A percentile compares a stretch with the other conserved stretches of the same genome.
Evolutionary conservation across 1,139 yeast genomes (phyloP).

Genomic region (Wickerhamomyces sp.): DNA sequence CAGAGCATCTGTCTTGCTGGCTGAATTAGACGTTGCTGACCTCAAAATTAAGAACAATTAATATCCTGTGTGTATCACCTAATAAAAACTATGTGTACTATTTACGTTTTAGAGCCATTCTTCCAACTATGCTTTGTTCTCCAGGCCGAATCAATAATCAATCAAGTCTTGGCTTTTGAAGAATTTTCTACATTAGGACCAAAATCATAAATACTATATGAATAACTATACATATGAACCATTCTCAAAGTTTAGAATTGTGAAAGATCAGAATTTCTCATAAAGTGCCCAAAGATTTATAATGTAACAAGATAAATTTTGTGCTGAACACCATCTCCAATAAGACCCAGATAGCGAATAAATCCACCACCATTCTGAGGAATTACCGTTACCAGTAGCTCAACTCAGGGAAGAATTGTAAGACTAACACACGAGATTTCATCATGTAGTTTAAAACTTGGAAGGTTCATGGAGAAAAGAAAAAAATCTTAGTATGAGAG

Average conservation of each 20-base stretch:
- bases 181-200: not conserved
- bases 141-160: too few relatives aligned
- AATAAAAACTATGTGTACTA: too few relatives aligned
- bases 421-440: constrained; percentile 26
- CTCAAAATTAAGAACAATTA: constrained; percentile 10
- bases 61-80: too few relatives aligned
- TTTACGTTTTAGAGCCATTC: too few relatives aligned
- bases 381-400: constrained; percentile 12
- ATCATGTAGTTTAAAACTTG: constrained; percentile 29
- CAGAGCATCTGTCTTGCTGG: constrained; percentile 79
- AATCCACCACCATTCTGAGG: constrained; percentile 14
- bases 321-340: constrained; percentile 27
- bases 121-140: too few relatives aligned
- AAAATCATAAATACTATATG: not conserved
- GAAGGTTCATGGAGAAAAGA: constrained; percentile 25
- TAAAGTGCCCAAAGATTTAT: constrained; percentile 15
- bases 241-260: not conserved
- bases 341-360: constrained; percentile 20
- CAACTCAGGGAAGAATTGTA: constrained; percentile 24
- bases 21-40: constrained; percentile 73
- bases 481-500: constrained; percentile 1
- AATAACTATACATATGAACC: constrained; percentile 1
- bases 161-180: too few relatives aligned
- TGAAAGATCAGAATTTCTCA: constrained; percentile 26
- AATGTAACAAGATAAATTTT: constrained; percentile 26